phyloP scores from a whole-genome alignment of 306 rosid genomes.

The Trichosanthes cucumerina region DNA sequence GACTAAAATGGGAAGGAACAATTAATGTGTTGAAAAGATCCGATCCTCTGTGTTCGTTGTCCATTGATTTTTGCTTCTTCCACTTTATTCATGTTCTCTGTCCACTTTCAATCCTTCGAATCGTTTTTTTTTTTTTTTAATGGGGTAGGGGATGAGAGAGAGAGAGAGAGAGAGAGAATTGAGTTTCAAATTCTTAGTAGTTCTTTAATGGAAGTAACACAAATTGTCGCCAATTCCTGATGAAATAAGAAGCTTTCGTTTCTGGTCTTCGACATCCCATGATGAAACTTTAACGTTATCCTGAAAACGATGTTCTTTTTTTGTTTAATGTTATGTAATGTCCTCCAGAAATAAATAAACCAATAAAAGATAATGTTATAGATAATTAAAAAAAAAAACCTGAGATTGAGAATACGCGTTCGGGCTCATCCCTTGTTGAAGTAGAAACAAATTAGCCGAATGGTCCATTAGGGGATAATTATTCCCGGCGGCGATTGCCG shows the following conservation, averaged over 20 bases:
- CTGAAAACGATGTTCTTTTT: conserved; percentile 46
- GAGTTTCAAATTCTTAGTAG: not conserved
- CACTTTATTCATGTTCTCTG: conserved; percentile 32
- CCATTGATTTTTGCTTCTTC: not conserved
- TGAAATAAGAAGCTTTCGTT: conserved; percentile 56
- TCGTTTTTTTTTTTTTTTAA: not conserved
- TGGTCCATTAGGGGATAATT: not conserved
- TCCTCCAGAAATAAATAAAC: not conserved
- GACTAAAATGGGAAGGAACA: not conserved
- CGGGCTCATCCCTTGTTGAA: not conserved
- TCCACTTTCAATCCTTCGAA: not conserved
- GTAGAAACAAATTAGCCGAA: not conserved
- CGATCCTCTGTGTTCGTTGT: conserved; percentile 7
- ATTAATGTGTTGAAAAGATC: not conserved
- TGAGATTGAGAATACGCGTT: not conserved
- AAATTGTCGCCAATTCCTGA: conserved; percentile 50
- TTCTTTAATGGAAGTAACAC: conserved; percentile 42
- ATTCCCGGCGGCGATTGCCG: not conserved
- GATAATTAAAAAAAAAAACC: not conserved
- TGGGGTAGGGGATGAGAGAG: not conserved
- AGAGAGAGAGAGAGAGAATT: not conserved
- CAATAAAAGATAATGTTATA: not conserved
- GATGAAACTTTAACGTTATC: conserved; percentile 31
- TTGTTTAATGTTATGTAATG: not conserved
- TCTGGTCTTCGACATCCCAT: conserved; percentile 73